A percentile compares a stretch with the other conserved stretches of the same genome.
Conservation (phyloP, 768 basidiomycete species). For the Stropharia rugosoannulata region DNA sequence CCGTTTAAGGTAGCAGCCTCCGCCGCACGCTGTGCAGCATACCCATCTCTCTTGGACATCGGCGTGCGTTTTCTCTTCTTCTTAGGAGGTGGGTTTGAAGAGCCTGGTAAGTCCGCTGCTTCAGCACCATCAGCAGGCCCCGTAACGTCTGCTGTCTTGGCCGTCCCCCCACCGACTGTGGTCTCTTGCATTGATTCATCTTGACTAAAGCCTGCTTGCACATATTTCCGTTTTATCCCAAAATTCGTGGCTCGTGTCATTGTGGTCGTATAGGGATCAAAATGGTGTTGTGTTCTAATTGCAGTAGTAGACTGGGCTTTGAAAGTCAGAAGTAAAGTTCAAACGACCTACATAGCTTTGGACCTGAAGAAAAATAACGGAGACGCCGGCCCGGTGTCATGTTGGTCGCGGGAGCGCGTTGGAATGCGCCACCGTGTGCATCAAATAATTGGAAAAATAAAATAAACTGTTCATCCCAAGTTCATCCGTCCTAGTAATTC, state of each 20-base stretch:
- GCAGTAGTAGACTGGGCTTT: not conserved
- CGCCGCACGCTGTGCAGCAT: constrained; percentile 26
- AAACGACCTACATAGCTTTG: no score
- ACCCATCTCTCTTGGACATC: constrained; percentile 41
- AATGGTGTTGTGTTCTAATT: not conserved
- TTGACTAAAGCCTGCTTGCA: constrained; percentile 1
- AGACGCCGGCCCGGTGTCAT: no score
- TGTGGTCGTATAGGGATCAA: not conserved
- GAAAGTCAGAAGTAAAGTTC: not conserved
- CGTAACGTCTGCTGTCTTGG: not conserved
- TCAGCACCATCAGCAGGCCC: not conserved
- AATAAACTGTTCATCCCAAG: no score
- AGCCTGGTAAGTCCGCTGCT: not conserved
- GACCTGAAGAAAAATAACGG: not conserved
- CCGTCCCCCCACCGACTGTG: no score
- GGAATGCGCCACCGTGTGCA: no score
- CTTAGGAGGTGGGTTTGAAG: constrained; percentile 35
- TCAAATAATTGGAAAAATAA: no score
- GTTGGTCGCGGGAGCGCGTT: no score
- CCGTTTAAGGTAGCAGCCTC: constrained; percentile 20
- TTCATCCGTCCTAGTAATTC: no score
- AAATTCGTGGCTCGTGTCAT: constrained; percentile 5
- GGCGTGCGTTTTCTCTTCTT: constrained; percentile 62
- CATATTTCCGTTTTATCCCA: constrained; percentile 4
- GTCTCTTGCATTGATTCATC: not conserved